These are phyloP conservation scores for Leccinellum rugosiceps DNA, from an alignment of 768 basidiomycete genomes.

Conservation along the genomic window DNA sequence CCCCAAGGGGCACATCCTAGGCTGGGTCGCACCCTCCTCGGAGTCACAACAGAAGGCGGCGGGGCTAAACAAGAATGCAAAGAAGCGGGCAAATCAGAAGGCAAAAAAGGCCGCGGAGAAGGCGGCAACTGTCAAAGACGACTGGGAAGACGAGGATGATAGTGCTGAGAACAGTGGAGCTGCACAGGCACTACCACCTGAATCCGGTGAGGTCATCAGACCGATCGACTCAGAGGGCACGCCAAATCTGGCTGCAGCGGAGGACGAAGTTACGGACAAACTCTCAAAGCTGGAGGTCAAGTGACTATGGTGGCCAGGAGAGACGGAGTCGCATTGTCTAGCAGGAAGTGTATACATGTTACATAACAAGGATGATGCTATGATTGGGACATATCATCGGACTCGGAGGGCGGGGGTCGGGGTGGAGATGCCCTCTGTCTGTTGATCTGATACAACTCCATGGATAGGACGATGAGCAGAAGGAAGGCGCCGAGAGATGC, in stretches of 20 bases:
- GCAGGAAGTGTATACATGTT: constrained; percentile 6
- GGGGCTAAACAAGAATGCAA: constrained; percentile 72
- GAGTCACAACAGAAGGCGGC: constrained; percentile 31
- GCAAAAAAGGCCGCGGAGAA: constrained; percentile 61
- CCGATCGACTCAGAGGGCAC: constrained; percentile 23
- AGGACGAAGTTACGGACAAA: constrained; percentile 42
- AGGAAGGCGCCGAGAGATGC: constrained; percentile 64
- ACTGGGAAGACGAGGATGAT: constrained; percentile 76
- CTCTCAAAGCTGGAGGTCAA: constrained; percentile 59
- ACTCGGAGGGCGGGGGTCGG: neutral
- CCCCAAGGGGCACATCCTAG: constrained; percentile 79
- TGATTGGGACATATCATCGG: constrained; percentile 12
- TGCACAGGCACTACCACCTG: neutral
- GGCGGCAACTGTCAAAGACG: constrained; percentile 60
- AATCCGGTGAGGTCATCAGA: constrained; percentile 7
- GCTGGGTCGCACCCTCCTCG: constrained; percentile 69
- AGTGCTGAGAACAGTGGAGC: constrained; percentile 26
- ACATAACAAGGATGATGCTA: constrained; percentile 11
- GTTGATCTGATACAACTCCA: constrained; percentile 57
- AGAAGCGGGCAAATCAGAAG: constrained; percentile 75
- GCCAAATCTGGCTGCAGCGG: constrained; percentile 19
- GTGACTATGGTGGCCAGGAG: constrained; percentile 23
- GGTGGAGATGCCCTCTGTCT: constrained; percentile 25
- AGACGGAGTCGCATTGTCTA: neutral
- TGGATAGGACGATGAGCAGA: constrained; percentile 62